Conservation (phyloP, 306 rosid genomes). For the Prunus kanzakura region DNA sequence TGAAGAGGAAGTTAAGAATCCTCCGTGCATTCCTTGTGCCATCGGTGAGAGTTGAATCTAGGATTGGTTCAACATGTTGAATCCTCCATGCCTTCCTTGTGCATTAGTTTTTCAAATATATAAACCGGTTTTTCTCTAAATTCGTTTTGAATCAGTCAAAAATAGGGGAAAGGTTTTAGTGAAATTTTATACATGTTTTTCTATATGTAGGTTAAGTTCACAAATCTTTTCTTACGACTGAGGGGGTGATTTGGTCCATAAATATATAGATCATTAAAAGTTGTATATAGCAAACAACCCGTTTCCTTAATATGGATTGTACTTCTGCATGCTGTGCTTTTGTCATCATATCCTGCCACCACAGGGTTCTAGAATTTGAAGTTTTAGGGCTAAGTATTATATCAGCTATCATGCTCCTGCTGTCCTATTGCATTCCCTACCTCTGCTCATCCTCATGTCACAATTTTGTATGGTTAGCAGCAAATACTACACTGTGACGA, state of each 20-base stretch:
- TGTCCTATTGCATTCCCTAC: background rate
- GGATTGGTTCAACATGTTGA: background rate
- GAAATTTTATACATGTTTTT: background rate
- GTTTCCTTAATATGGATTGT: background rate
- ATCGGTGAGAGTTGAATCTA: constrained; percentile 27
- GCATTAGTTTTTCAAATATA: background rate
- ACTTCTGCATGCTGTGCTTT: background rate
- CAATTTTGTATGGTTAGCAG: background rate
- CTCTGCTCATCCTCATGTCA: background rate
- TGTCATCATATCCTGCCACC: too few relatives aligned
- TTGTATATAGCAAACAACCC: background rate
- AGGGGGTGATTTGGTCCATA: background rate
- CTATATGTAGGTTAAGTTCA: background rate
- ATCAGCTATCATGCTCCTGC: too few relatives aligned
- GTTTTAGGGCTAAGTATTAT: too few relatives aligned
- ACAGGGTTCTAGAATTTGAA: too few relatives aligned
- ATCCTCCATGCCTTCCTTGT: background rate
- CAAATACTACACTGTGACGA: background rate
- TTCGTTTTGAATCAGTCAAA: background rate
- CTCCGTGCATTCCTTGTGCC: constrained; percentile 72
- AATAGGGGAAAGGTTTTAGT: background rate
- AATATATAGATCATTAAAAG: background rate
- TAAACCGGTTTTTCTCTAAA: background rate
- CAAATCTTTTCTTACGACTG: background rate
- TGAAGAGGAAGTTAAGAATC: constrained; percentile 32